Evolutionary conservation across 345 rosid genomes (phyloP).

Genomic region (Ceriops decandra): DNA sequence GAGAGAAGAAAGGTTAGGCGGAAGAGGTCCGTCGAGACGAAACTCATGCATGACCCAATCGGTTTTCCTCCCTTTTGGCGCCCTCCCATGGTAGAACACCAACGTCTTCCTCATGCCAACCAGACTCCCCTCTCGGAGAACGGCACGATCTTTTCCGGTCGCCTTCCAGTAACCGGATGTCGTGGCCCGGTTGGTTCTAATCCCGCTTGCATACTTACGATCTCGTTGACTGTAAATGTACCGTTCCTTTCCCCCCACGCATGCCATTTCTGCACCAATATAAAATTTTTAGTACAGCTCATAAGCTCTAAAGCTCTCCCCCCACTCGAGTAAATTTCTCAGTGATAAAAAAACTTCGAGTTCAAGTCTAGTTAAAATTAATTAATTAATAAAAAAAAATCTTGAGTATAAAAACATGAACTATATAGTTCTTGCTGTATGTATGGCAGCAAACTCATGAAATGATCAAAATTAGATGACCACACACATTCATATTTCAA

Average conservation of each 20-base stretch:
- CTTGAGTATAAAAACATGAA: too few relatives aligned
- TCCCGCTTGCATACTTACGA: constrained; percentile 85
- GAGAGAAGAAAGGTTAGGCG: constrained; percentile 24
- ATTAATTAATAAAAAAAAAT: too few relatives aligned
- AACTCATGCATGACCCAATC: constrained; percentile 98
- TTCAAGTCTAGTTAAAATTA: too few relatives aligned
- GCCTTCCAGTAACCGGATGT: constrained; percentile 92
- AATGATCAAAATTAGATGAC: too few relatives aligned
- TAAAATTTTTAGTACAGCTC: too few relatives aligned
- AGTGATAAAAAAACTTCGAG: too few relatives aligned
- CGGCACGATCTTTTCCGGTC: constrained; percentile 68
- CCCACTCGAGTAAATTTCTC: too few relatives aligned
- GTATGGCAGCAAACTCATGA: too few relatives aligned
- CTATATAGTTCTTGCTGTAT: too few relatives aligned
- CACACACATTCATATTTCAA: too few relatives aligned
- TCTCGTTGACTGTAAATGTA: constrained; percentile 85
- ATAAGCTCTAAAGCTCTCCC: too few relatives aligned
- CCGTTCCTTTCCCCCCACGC: constrained; percentile 87
- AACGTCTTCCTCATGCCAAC: constrained; percentile 95
- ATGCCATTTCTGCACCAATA: constrained; percentile 46
- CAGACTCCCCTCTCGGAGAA: constrained; percentile 46
- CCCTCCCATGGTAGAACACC: constrained; percentile 89
- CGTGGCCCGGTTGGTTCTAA: constrained; percentile 85
- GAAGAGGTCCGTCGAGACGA: constrained; percentile 53
- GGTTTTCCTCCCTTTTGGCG: constrained; percentile 78